Evolutionary conservation across 192 early-diverging fungal species (phyloP).

Genomic region (Pilaira anomala): DNA sequence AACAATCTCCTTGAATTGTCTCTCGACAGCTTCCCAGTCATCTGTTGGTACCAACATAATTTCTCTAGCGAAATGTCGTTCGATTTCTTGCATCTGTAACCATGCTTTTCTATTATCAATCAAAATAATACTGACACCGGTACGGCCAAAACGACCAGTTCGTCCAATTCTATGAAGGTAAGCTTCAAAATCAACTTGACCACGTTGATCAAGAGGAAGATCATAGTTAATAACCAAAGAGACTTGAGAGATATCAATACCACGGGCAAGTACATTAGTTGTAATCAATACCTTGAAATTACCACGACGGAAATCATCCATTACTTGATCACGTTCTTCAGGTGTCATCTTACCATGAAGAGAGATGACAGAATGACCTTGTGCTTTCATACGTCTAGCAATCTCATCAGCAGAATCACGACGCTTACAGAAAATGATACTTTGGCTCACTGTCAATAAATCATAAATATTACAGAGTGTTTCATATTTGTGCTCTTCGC

Average conservation of each 20-base stretch:
- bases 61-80: constrained; percentile 72
- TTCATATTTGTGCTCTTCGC: constrained; percentile 75
- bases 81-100: constrained; percentile 80
- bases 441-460: constrained; percentile 91
- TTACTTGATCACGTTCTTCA: constrained; percentile 80
- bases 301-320: constrained; percentile 91
- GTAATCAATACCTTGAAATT: constrained; percentile 91
- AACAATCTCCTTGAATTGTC: constrained; percentile 80
- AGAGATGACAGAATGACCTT: constrained; percentile 80
- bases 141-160: constrained; percentile 95
- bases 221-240: constrained; percentile 97
- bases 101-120: constrained; percentile 74
- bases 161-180: constrained; percentile 98
- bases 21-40: constrained; percentile 78
- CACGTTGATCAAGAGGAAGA: constrained; percentile 69
- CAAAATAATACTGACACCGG: constrained; percentile 93
- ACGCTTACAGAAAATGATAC: constrained; percentile 90
- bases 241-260: constrained; percentile 96
- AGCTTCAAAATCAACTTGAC: constrained; percentile 82
- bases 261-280: constrained; percentile 95
- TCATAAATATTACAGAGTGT: constrained; percentile 71
- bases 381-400: constrained; percentile 64
- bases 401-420: constrained; percentile 84
- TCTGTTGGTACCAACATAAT: constrained; percentile 84
- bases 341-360: constrained; percentile 83